These are phyloP conservation scores for Apiotrichum laibachii DNA, from an alignment of 1,284 basidiomycete genomes.

Conservation along the genomic window DNA sequence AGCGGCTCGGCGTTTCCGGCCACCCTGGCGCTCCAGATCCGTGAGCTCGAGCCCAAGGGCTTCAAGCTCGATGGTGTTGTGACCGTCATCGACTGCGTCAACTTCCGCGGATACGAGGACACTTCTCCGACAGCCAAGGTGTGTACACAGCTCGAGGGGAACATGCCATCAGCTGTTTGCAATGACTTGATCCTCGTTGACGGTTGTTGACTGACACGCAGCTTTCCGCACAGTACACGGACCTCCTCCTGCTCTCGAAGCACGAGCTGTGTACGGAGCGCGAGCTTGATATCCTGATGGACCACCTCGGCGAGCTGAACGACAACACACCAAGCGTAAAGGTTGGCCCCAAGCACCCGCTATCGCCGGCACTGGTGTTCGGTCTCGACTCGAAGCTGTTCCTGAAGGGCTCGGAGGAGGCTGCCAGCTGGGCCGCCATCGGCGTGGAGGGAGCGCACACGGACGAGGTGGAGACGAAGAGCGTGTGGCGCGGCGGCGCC, in stretches of 20 bases:
- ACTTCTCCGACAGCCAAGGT: slow-evolving; percentile 73
- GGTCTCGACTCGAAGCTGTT: slow-evolving; percentile 78
- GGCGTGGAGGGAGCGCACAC: slow-evolving; percentile 55
- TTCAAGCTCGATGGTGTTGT: slow-evolving; percentile 82
- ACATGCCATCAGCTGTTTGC: neutral
- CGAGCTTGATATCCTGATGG: slow-evolving; percentile 72
- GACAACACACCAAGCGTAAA: slow-evolving; percentile 79
- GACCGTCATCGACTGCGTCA: slow-evolving; percentile 81
- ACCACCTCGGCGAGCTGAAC: slow-evolving; percentile 83
- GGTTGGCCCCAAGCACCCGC: slow-evolving; percentile 52
- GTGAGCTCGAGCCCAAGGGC: slow-evolving; percentile 72
- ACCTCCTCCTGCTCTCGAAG: slow-evolving; percentile 85
- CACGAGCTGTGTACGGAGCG: slow-evolving; percentile 74
- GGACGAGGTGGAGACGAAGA: slow-evolving; percentile 78
- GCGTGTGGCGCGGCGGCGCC: slow-evolving; percentile 57
- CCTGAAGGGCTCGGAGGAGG: slow-evolving; percentile 46
- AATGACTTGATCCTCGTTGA: too few relatives aligned
- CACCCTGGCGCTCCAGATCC: slow-evolving; percentile 85
- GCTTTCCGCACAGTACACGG: slow-evolving; percentile 90
- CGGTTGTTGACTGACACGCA: neutral
- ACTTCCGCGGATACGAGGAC: slow-evolving; percentile 86
- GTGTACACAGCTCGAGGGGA: neutral
- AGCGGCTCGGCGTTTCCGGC: slow-evolving; percentile 73
- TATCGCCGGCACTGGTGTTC: slow-evolving; percentile 69
- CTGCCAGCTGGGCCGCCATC: slow-evolving; percentile 33